Base-by-base conservation (phyloP, 352 stramenopile species). In the Globisporangium recalcitrans region DNA sequence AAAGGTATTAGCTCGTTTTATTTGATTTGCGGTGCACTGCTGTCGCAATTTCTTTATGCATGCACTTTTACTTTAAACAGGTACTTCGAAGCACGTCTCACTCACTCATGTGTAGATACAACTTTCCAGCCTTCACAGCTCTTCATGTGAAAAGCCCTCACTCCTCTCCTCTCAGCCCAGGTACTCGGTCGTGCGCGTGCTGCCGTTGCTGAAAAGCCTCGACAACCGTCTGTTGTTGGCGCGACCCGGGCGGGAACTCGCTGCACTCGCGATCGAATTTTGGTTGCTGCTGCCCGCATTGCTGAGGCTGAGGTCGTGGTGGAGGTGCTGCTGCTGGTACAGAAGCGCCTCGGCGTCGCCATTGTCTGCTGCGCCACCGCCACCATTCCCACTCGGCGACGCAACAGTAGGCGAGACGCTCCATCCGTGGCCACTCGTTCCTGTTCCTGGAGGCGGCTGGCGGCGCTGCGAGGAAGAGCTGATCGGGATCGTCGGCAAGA, bases 401-500 rank as follows among this genome's bases (percentile, higher is more conserved):
- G 51, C 72, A 3, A 16, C 22, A 14, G 16, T 46, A 22, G 38
- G 62, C 0, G 69, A 54, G 16, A 72, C 72, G 51, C 74, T 82
- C 74, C 71, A 82, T 1, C 74, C 74, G 26, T 82, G 74, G 13
- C 69, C 74, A 21, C 64, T 67, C 4, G 59, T 53, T 19, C 21
- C 54, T 6, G 29, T 32, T 21, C 47, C 24, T 19, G 16, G 10
- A 1, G 46, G 19, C 10, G 64, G 42, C 29, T 57, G 64, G 7
- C 58, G 42, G 22, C 59, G 51, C 51, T 42, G 48, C 27, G 22
- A 16, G 2, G 36, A 57, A 36, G 49, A 29, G 32, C 10, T 52
- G 38, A 64, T 61, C 13, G 56, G 29, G 13, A 64, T 60, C 40
- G 56, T 31, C 22, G 63, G 48, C 21, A 42, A 42, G 19, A 64